Percentiles rank a stretch among this genome's conserved stretches.
These are phyloP conservation scores for Xylariaceae sp. DNA, from an alignment of 2,329 filamentous ascomycete species.

Conservation along the genomic window DNA sequence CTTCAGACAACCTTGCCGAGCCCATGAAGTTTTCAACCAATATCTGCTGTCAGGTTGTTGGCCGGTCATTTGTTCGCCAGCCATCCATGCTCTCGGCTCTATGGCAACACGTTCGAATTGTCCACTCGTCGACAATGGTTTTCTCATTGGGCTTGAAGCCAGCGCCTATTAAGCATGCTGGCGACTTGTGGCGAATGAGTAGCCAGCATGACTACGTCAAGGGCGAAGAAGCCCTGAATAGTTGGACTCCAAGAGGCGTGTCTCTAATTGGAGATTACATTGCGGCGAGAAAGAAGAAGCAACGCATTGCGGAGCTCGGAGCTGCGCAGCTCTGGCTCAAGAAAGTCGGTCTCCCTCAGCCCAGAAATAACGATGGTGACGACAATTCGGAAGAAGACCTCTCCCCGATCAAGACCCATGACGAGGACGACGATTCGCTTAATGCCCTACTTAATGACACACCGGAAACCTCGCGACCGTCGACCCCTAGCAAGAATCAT, in stretches of 20 bases:
- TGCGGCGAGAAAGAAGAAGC: conserved; percentile 63
- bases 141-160: conserved; percentile 85
- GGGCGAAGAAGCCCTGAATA: conserved; percentile 78
- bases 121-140: conserved; percentile 79
- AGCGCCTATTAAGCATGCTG: conserved; percentile 81
- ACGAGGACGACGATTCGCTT: conserved; percentile 46
- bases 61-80: conserved; percentile 77
- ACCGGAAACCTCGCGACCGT: conserved; percentile 45
- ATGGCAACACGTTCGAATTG: conserved; percentile 78
- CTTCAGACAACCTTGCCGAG: conserved; percentile 75
- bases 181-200: conserved; percentile 94
- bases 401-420: conserved; percentile 34
- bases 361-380: conserved; percentile 33
- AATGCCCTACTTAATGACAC: conserved; percentile 55
- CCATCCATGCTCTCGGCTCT: conserved; percentile 81
- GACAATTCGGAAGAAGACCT: conserved; percentile 36
- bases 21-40: conserved; percentile 84
- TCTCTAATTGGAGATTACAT: conserved; percentile 89
- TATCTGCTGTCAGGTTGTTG: conserved; percentile 75
- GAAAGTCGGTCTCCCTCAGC: conserved; percentile 48
- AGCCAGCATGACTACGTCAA: conserved; percentile 94
- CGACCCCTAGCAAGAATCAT: conserved; percentile 25
- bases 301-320: conserved; percentile 74
- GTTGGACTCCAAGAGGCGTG: conserved; percentile 85
- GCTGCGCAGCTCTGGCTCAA: conserved; percentile 62